Conservation (phyloP, 2,329 filamentous ascomycete species). For the Fusarium subtropicale region DNA sequence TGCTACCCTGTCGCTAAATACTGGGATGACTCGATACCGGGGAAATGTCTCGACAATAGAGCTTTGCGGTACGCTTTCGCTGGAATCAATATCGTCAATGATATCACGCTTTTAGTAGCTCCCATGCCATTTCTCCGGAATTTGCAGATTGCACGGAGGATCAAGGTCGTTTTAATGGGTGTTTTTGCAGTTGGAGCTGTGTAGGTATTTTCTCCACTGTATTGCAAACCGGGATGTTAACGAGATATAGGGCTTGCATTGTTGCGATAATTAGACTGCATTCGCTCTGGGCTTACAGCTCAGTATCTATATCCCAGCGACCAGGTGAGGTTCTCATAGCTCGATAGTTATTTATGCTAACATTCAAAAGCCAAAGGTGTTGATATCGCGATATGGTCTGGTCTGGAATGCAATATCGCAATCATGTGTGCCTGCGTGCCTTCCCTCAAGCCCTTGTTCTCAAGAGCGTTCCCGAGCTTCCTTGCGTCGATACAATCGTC, state of each 20-base stretch:
- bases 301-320: not conserved
- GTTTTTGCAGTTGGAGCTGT: not conserved
- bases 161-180: not conserved
- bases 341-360: not conserved
- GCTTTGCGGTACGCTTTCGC: slow-evolving; percentile 1
- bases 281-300: not conserved
- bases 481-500: not conserved
- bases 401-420: slow-evolving; percentile 4
- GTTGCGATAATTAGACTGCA: not conserved
- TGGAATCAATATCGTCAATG: slow-evolving; percentile 8
- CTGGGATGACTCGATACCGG: not conserved
- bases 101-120: not conserved
- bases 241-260: not conserved
- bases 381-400: not conserved
- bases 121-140: not conserved
- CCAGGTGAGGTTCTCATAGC: not conserved
- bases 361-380: not conserved
- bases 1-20: slow-evolving; percentile 4
- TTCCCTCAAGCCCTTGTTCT: not conserved
- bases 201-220: not conserved
- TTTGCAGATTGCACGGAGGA: not conserved
- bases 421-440: slow-evolving; percentile 8
- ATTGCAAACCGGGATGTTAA: not conserved
- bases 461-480: not conserved
- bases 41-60: not conserved